Evolutionary conservation across 129 eudicot species (phyloP).

Genomic region (Apium graveolens): DNA sequence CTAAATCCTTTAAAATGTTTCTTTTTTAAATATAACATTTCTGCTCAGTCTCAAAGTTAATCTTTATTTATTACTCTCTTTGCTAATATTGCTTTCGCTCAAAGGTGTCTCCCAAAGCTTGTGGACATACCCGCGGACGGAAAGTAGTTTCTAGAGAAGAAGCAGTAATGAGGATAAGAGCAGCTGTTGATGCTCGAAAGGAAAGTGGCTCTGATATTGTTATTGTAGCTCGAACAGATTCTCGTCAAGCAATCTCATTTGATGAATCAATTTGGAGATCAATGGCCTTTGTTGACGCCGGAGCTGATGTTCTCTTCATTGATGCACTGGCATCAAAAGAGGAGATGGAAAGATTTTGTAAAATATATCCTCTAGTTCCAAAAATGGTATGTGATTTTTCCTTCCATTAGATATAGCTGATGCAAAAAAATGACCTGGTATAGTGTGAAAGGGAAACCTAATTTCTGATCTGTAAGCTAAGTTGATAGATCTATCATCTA

Average conservation of each 20-base stretch:
- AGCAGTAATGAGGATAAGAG: conserved; percentile 84
- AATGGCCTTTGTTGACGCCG: conserved; percentile 81
- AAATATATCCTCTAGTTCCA: conserved; percentile 58
- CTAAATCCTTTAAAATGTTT: background rate
- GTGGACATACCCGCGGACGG: conserved; percentile 95
- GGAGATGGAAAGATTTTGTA: conserved; percentile 85
- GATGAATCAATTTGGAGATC: conserved; percentile 89
- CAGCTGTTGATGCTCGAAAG: conserved; percentile 90
- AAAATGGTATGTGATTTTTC: conserved; percentile 52
- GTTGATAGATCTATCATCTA: background rate
- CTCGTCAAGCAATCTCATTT: conserved; percentile 88
- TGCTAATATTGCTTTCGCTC: conserved; percentile 24
- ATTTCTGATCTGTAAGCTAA: background rate
- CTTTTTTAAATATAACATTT: background rate
- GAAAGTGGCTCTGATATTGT: conserved; percentile 90
- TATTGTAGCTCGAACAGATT: conserved; percentile 90
- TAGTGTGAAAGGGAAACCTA: background rate
- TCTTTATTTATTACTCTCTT: background rate
- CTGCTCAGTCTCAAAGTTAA: background rate
- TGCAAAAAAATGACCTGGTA: background rate
- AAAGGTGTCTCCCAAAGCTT: conserved; percentile 95
- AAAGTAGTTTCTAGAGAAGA: conserved; percentile 85
- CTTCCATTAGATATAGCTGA: background rate
- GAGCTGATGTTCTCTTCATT: conserved; percentile 89
- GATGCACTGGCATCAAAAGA: conserved; percentile 90